Percentiles rank a stretch among this genome's conserved stretches.
Conservation (phyloP, 441 rosid species). For the Metrosideros polymorpha region DNA sequence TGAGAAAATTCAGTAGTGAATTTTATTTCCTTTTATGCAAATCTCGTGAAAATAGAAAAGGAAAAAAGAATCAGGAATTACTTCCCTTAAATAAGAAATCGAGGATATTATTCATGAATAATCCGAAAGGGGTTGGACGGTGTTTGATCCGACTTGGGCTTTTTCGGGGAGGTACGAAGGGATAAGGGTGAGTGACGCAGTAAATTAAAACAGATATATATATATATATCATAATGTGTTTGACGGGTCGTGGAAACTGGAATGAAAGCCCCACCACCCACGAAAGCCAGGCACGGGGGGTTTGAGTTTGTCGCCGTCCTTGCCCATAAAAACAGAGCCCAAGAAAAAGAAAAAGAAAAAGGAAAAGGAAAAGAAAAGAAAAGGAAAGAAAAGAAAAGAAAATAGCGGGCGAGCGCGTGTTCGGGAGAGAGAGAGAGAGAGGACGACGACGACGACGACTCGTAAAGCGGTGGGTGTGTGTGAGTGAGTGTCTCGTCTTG, state of each 20-base stretch:
- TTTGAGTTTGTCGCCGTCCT: not conserved
- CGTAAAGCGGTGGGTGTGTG: constrained; percentile 37
- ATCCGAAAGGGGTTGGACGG: not conserved
- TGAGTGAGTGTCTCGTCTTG: not conserved
- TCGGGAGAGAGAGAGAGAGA: not conserved
- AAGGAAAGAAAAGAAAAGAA: not conserved
- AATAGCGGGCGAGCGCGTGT: not conserved
- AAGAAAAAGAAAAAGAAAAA: not conserved
- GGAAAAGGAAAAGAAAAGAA: not conserved
- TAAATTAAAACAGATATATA: not conserved
- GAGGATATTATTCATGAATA: not conserved
- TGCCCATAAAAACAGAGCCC: not conserved
- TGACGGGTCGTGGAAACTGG: not conserved
- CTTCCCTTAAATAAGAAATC: not conserved
- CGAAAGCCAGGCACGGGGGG: not conserved
- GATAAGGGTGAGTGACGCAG: not conserved
- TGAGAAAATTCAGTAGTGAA: not conserved
- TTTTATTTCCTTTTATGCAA: not conserved
- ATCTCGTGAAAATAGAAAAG: not conserved
- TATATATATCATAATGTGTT: too few species aligned
- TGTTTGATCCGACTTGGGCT: not conserved
- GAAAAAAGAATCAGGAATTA: not conserved
- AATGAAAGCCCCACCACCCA: not conserved
- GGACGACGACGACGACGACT: constrained; percentile 2
- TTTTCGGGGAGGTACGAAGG: not conserved